These are phyloP conservation scores for Collybiopsis confluens DNA, from an alignment of 768 basidiomycete genomes.

Conservation along the genomic window DNA sequence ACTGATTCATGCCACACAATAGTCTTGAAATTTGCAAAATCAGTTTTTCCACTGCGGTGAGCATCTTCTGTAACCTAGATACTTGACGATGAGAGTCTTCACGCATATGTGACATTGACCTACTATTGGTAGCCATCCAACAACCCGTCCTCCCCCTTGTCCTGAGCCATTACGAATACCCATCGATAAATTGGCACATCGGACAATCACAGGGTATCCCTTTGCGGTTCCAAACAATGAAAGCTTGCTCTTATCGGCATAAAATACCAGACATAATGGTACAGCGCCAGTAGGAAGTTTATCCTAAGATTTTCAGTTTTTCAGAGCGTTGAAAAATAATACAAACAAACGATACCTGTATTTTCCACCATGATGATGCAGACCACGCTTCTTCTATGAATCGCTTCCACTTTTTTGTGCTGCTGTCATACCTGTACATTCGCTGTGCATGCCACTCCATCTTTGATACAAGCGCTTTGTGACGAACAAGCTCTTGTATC, in stretches of 20 bases:
- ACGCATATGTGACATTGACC: slow-evolving; percentile 5
- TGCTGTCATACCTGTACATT: slow-evolving; percentile 19
- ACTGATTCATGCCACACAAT: slow-evolving; percentile 35
- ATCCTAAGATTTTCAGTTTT: not conserved
- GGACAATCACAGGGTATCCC: slow-evolving; percentile 32
- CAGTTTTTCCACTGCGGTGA: slow-evolving; percentile 22
- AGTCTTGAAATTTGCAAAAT: slow-evolving; percentile 27
- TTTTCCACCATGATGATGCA: slow-evolving; percentile 29
- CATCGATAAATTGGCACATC: slow-evolving; percentile 27
- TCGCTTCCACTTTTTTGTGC: slow-evolving; percentile 15
- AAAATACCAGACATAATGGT: slow-evolving; percentile 29
- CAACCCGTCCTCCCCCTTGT: slow-evolving; percentile 27
- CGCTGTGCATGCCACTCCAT: slow-evolving; percentile 26
- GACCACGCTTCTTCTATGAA: slow-evolving; percentile 35
- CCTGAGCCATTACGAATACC: slow-evolving; percentile 28
- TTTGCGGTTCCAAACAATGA: slow-evolving; percentile 34
- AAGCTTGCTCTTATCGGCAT: slow-evolving; percentile 36
- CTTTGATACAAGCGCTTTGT: slow-evolving; percentile 16
- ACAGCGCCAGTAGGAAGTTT: slow-evolving; percentile 11
- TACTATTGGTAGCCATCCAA: slow-evolving; percentile 37
- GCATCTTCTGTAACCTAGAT: slow-evolving; percentile 28
- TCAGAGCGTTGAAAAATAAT: not conserved
- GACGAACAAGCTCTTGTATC: slow-evolving; percentile 17
- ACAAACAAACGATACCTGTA: slow-evolving; percentile 24
- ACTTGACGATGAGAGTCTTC: not conserved